Evolutionary conservation across 768 basidiomycete species (phyloP).

Genomic region (Kwoniella sp.): DNA sequence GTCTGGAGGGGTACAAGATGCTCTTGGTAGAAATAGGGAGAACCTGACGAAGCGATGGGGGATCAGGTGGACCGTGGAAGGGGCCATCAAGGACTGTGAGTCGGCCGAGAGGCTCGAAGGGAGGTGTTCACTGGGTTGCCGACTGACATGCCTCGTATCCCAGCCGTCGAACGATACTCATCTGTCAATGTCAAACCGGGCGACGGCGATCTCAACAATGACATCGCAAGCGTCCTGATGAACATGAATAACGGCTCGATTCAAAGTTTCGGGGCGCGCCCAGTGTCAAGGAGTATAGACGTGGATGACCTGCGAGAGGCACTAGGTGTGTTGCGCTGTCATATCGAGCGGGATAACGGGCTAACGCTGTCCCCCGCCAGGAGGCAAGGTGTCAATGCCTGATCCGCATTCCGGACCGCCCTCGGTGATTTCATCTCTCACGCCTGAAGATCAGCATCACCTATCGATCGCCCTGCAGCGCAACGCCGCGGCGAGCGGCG

Average conservation of each 20-base stretch:
- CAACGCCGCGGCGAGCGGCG: neutral
- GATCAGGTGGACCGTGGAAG: slow-evolving; percentile 66
- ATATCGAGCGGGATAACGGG: too few species aligned
- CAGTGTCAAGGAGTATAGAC: slow-evolving; percentile 67
- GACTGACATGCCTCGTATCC: neutral
- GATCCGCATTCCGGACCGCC: slow-evolving; percentile 22
- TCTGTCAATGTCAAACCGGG: slow-evolving; percentile 16
- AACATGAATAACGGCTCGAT: slow-evolving; percentile 84
- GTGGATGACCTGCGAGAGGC: slow-evolving; percentile 85
- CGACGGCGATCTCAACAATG: slow-evolving; percentile 23
- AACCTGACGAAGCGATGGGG: slow-evolving; percentile 58
- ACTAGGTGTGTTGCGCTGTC: slow-evolving; percentile 54
- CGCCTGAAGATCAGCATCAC: slow-evolving; percentile 6
- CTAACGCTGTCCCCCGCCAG: too few species aligned
- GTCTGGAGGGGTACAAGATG: slow-evolving; percentile 58
- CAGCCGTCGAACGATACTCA: slow-evolving; percentile 41
- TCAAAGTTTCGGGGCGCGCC: slow-evolving; percentile 68
- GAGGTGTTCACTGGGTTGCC: neutral
- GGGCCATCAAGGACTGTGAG: slow-evolving; percentile 69
- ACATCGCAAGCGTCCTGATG: slow-evolving; percentile 58
- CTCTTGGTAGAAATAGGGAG: slow-evolving; percentile 62
- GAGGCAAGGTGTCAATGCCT: slow-evolving; percentile 10
- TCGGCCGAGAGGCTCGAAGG: neutral
- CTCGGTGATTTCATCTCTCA: slow-evolving; percentile 17
- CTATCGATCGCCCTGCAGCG: neutral